Evolutionary conservation across 441 rosid genomes (phyloP).

Genomic region (Eutrema salsugineum): DNA sequence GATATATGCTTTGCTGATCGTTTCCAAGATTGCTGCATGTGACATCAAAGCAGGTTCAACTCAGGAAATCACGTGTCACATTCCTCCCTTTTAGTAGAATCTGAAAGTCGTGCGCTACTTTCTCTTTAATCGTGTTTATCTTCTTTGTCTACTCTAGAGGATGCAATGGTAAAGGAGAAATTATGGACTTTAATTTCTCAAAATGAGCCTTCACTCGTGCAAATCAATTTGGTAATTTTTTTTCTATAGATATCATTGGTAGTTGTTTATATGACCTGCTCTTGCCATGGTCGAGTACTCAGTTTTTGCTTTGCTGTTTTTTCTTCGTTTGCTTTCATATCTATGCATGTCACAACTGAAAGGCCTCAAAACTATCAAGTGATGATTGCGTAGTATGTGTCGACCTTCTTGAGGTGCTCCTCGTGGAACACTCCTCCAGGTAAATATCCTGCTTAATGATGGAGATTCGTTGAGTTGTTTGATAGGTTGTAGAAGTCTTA

Average conservation of each 20-base stretch:
- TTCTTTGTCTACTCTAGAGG: slow-evolving; percentile 53
- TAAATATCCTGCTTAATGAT: slow-evolving; percentile 23
- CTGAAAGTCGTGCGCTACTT: slow-evolving; percentile 9
- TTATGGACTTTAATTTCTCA: slow-evolving; percentile 87
- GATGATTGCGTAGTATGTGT: slow-evolving; percentile 81
- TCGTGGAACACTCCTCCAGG: slow-evolving; percentile 90
- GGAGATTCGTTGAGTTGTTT: not conserved
- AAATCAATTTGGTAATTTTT: slow-evolving; percentile 58
- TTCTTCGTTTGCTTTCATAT: slow-evolving; percentile 4
- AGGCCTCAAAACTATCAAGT: slow-evolving; percentile 71
- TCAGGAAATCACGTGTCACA: slow-evolving; percentile 3
- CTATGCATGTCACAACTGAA: slow-evolving; percentile 10
- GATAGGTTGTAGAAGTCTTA: not conserved
- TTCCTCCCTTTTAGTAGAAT: slow-evolving; percentile 8
- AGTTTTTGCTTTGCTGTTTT: not conserved
- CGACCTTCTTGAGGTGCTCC: slow-evolving; percentile 82
- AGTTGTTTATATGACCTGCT: not conserved
- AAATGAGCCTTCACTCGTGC: slow-evolving; percentile 87
- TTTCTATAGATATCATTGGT: not conserved
- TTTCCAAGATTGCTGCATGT: slow-evolving; percentile 77
- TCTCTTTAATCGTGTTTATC: slow-evolving; percentile 2
- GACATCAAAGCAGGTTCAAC: slow-evolving; percentile 91
- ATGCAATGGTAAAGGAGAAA: slow-evolving; percentile 83
- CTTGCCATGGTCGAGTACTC: not conserved
- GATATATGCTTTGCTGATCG: slow-evolving; percentile 76